Percentiles rank a stretch among this genome's conserved stretches.
phyloP scores from a whole-genome alignment of 2,329 filamentous ascomycete species.

The Cercospora citrullina region DNA sequence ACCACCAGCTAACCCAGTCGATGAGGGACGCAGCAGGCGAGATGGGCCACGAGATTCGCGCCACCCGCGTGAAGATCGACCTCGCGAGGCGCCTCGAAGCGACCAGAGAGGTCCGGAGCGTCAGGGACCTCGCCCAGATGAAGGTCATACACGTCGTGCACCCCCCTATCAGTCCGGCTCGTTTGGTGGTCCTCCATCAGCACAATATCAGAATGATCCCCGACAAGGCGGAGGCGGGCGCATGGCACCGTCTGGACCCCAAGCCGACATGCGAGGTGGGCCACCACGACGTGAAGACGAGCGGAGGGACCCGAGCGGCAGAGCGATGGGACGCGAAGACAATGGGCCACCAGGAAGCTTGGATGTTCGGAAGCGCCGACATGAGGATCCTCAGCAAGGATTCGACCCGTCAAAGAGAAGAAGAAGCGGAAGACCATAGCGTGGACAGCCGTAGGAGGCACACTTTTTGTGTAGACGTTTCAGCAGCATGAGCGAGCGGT shows the following conservation, averaged over 20 bases:
- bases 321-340: slow-evolving; percentile 24
- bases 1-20: slow-evolving; percentile 27
- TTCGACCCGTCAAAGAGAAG: slow-evolving; percentile 32
- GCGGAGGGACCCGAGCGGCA: slow-evolving; percentile 20
- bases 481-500: neutral
- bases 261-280: slow-evolving; percentile 26
- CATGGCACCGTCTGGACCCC: slow-evolving; percentile 18
- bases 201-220: slow-evolving; percentile 29
- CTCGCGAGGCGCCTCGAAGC: slow-evolving; percentile 19
- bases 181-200: slow-evolving; percentile 16
- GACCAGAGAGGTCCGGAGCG: slow-evolving; percentile 17
- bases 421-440: slow-evolving; percentile 26
- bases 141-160: slow-evolving; percentile 23
- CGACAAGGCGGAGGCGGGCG: slow-evolving; percentile 25
- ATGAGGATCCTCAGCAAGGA: slow-evolving; percentile 30
- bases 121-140: slow-evolving; percentile 18
- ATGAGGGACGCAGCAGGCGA: slow-evolving; percentile 30
- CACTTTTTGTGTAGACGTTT: neutral
- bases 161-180: slow-evolving; percentile 19
- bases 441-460: neutral
- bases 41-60: slow-evolving; percentile 31
- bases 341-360: slow-evolving; percentile 12
- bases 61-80: slow-evolving; percentile 26
- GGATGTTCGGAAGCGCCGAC: slow-evolving; percentile 34
- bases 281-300: slow-evolving; percentile 28